Base-by-base conservation (phyloP, 2,329 filamentous ascomycete genomes). In the Cercospora nicotianae region DNA sequence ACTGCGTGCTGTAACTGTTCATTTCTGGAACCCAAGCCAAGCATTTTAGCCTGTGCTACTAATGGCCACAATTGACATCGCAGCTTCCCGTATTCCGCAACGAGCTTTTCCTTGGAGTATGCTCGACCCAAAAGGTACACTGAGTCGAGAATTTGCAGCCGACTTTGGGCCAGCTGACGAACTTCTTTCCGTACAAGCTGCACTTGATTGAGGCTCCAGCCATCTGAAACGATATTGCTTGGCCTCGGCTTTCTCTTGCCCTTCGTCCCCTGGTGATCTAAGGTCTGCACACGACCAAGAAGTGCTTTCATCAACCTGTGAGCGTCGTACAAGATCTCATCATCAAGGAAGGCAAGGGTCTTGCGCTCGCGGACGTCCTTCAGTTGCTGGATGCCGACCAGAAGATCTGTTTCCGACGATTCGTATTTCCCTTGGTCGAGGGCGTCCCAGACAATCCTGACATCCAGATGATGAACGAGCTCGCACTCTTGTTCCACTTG, bases 31-130 rank as follows among this genome's bases (percentile, higher is more conserved):
- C 36, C 51, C 10, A 65, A 20, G 23, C 31, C 18, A 33, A 65
- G 8, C 3, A 36, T 7, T 39, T 55, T 55, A 9, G 36, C 28
- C 10, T 16, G 55, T 9, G 63, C 55, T 8, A 18, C 33, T 8
- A 65, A 55, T 9, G 55, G 31, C 33, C 63, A 58, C 42, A 59
- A 36, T 30, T 42, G 33, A 8, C 12, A 48, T 28, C 36, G 20
- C 39, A 65, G 39, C 16, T 26, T 28, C 8, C n/a, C 9, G 28
- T 65, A 33, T 10, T 65, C 63, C 13, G 55, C 39, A 13, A 39
- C 16, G 26, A 65, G 39, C 42, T 55, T 59, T 9, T 45, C 63
- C 18, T 51, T 30, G 20, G 53, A 28, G 23, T 65, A 65, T 13
- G 26, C 36, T 30, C 18, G 28, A 7, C 63, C 63, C 33, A 60